Conservation (phyloP, 2,329 filamentous ascomycete genomes). For the Elsinoe necatrix region DNA sequence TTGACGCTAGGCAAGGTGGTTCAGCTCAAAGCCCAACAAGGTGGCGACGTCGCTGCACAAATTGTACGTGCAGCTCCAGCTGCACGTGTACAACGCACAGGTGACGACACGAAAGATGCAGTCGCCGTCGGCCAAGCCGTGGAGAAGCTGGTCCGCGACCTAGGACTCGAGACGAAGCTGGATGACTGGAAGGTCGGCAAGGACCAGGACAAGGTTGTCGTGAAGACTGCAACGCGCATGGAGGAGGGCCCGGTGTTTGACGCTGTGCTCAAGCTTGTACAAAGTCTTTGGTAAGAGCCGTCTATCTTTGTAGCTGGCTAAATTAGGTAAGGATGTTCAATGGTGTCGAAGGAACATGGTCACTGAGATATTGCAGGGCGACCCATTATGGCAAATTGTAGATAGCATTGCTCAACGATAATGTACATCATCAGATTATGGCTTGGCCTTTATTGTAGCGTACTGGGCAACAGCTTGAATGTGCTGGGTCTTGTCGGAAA, state of each 20-base stretch:
- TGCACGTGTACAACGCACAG: conserved; percentile 33
- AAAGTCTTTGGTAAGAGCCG: conserved; percentile 32
- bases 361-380: background rate
- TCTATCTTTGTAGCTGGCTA: background rate
- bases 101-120: conserved; percentile 37
- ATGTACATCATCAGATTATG: background rate
- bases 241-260: conserved; percentile 38
- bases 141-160: conserved; percentile 34
- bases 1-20: conserved; percentile 48
- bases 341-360: background rate
- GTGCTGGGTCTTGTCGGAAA: too few species aligned
- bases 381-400: background rate
- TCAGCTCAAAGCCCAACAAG: conserved; percentile 42
- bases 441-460: too few species aligned
- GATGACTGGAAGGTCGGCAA: conserved; percentile 37
- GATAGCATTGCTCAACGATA: background rate
- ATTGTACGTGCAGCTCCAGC: conserved; percentile 39
- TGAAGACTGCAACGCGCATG: conserved; percentile 36
- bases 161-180: conserved; percentile 40
- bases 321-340: background rate
- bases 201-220: conserved; percentile 37
- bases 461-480: too few species aligned
- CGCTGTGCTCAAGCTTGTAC: conserved; percentile 37
- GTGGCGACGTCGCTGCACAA: conserved; percentile 38
- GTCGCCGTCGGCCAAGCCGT: conserved; percentile 38